phyloP scores from a whole-genome alignment of 768 basidiomycete species.

The Tulasnella sp. region DNA sequence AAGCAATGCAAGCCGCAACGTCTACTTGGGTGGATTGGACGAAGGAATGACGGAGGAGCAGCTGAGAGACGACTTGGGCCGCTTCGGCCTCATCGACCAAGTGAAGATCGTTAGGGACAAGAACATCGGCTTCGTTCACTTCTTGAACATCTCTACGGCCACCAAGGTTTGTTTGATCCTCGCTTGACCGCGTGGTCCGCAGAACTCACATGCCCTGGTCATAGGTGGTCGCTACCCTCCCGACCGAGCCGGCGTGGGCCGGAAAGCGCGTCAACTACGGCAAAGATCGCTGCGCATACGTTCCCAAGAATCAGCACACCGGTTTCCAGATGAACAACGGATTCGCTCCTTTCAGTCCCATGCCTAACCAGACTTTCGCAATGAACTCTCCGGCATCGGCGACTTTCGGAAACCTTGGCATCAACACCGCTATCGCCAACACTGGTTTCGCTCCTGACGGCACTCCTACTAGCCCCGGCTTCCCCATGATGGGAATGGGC shows the following conservation, averaged over 20 bases:
- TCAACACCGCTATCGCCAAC: conserved; percentile 2
- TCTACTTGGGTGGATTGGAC: conserved; percentile 90
- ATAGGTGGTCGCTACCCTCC: conserved; percentile 87
- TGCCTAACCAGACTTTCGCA: conserved; percentile 17
- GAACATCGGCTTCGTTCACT: conserved; percentile 98
- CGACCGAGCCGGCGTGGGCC: conserved; percentile 85
- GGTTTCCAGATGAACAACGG: conserved; percentile 19
- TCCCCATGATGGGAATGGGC: conserved; percentile 12
- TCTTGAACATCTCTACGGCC: conserved; percentile 87
- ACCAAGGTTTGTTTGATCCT: conserved; percentile 58
- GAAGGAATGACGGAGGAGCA: conserved; percentile 84
- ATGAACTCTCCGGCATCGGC: conserved; percentile 19
- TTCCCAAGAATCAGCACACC: conserved; percentile 87
- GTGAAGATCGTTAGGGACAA: conserved; percentile 99
- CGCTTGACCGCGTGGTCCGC: background rate
- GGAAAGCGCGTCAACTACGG: conserved; percentile 97
- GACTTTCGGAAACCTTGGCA: conserved; percentile 5
- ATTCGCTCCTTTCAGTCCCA: conserved; percentile 12
- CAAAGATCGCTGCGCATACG: conserved; percentile 96
- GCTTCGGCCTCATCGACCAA: conserved; percentile 95
- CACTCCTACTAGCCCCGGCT: conserved; percentile 13
- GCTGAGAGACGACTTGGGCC: conserved; percentile 79
- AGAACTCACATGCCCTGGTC: background rate
- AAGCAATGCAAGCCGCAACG: conserved; percentile 89
- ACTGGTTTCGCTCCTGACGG: conserved; percentile 1